phyloP scores from a whole-genome alignment of 2,329 filamentous ascomycete genomes.

The Aureobasidium sp. region DNA sequence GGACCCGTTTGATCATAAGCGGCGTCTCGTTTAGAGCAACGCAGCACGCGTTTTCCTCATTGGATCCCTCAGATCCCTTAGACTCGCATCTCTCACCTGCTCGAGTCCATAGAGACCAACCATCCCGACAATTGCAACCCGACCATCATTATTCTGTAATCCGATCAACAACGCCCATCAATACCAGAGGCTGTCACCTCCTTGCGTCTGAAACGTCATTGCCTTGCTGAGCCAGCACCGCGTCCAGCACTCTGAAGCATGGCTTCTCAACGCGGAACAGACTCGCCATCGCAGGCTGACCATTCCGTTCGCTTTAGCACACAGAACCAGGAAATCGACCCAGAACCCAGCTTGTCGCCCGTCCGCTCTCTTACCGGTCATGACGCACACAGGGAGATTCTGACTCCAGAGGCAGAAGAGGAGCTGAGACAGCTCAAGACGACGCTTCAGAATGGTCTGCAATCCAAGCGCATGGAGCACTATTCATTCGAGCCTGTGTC shows the following conservation, averaged over 20 bases:
- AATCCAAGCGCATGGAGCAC: constrained; percentile 74
- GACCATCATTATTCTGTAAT: background rate
- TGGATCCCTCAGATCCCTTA: background rate
- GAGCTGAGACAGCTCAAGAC: constrained; percentile 65
- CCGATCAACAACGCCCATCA: background rate
- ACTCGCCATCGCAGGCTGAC: constrained; percentile 10
- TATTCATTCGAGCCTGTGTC: constrained; percentile 89
- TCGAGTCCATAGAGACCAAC: background rate
- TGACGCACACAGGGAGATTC: constrained; percentile 21
- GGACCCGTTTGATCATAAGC: background rate
- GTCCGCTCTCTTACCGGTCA: constrained; percentile 21
- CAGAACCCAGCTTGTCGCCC: constrained; percentile 29
- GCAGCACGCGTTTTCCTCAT: background rate
- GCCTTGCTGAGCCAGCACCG: background rate
- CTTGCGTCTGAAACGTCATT: background rate
- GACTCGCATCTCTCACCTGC: background rate
- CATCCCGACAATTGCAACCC: background rate
- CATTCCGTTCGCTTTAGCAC: constrained; percentile 63
- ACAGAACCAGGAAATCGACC: constrained; percentile 60
- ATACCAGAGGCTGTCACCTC: background rate
- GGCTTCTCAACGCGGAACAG: constrained; percentile 1
- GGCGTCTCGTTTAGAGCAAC: background rate
- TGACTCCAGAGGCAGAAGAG: constrained; percentile 39
- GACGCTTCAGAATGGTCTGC: constrained; percentile 66
- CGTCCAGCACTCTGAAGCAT: background rate